A percentile compares a stretch with the other conserved stretches of the same genome.
Evolutionary conservation across 1,139 yeast species (phyloP).

Genomic region (Suhomyces kunorum): DNA sequence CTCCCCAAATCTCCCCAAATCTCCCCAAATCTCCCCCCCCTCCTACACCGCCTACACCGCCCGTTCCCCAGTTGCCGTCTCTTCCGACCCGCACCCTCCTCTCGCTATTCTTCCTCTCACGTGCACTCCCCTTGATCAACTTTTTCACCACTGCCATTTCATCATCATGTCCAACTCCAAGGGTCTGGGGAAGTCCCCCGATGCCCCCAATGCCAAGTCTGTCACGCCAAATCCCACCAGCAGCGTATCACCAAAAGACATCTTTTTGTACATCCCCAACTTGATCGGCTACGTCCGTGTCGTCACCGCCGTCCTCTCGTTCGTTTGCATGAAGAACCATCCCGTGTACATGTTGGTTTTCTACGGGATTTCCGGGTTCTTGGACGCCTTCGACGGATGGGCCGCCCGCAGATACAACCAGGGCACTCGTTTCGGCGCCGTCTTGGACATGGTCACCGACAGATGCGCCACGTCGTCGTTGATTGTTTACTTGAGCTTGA

Average conservation of each 20-base stretch:
- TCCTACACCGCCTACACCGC: neutral
- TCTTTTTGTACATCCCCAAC: slow-evolving; percentile 83
- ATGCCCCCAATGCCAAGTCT: neutral
- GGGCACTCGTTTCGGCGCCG: slow-evolving; percentile 93
- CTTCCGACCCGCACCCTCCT: slow-evolving; percentile 1
- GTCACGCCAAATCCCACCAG: neutral
- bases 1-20: neutral
- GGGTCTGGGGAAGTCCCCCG: slow-evolving; percentile 2
- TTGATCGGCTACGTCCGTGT: slow-evolving; percentile 87
- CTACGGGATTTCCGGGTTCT: slow-evolving; percentile 84
- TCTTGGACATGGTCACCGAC: slow-evolving; percentile 98
- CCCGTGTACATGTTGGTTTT: slow-evolving; percentile 75
- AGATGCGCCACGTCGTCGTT: slow-evolving; percentile 94
- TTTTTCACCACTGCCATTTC: slow-evolving; percentile 4
- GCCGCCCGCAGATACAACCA: slow-evolving; percentile 91
- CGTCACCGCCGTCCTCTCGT: slow-evolving; percentile 75
- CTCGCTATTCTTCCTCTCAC: slow-evolving; percentile 4
- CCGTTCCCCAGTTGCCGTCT: neutral
- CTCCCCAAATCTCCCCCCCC: neutral
- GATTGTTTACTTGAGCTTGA: slow-evolving; percentile 78
- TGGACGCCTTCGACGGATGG: slow-evolving; percentile 96
- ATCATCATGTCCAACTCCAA: slow-evolving; percentile 7
- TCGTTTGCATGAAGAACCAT: slow-evolving; percentile 77
- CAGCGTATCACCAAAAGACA: slow-evolving; percentile 44
- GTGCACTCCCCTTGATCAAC: slow-evolving; percentile 9